A percentile compares a stretch with the other conserved stretches of the same genome.
Evolutionary conservation across 192 early-diverging fungal species (phyloP).

Genomic region (Physocladia obscura): DNA sequence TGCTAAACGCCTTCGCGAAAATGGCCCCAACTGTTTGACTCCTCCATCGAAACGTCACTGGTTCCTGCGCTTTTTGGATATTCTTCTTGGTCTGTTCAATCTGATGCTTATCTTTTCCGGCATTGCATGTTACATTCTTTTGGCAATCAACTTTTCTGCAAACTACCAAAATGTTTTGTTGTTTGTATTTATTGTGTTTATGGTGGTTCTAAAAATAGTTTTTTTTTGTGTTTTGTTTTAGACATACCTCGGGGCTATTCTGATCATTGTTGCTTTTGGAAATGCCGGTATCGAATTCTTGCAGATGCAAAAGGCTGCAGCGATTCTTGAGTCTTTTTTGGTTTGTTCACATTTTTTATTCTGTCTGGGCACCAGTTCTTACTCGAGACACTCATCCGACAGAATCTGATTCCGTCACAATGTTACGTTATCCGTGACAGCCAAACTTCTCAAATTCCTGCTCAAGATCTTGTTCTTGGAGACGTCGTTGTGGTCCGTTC

Average conservation of each 20-base stretch:
- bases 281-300: slow-evolving; percentile 59
- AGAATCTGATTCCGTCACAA: slow-evolving; percentile 44
- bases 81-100: slow-evolving; percentile 82
- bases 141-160: slow-evolving; percentile 67
- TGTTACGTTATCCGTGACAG: slow-evolving; percentile 42
- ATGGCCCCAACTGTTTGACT: slow-evolving; percentile 67
- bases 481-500: slow-evolving; percentile 42
- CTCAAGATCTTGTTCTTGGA: slow-evolving; percentile 41
- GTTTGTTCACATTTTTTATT: slow-evolving; percentile 28
- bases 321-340: slow-evolving; percentile 87
- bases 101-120: slow-evolving; percentile 80
- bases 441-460: slow-evolving; percentile 17
- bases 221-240: neutral
- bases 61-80: slow-evolving; percentile 72
- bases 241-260: slow-evolving; percentile 48
- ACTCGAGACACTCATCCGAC: neutral
- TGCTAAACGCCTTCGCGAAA: slow-evolving; percentile 14
- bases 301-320: slow-evolving; percentile 80
- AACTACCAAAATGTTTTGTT: slow-evolving; percentile 86
- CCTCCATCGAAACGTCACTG: slow-evolving; percentile 73
- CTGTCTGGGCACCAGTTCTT: neutral
- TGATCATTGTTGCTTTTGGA: slow-evolving; percentile 49
- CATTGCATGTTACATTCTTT: slow-evolving; percentile 73
- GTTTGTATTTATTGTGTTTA: slow-evolving; percentile 28
- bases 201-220: slow-evolving; percentile 13